Conservation (phyloP, 2,329 filamentous ascomycete genomes). For the Sporothrix globosa region DNA sequence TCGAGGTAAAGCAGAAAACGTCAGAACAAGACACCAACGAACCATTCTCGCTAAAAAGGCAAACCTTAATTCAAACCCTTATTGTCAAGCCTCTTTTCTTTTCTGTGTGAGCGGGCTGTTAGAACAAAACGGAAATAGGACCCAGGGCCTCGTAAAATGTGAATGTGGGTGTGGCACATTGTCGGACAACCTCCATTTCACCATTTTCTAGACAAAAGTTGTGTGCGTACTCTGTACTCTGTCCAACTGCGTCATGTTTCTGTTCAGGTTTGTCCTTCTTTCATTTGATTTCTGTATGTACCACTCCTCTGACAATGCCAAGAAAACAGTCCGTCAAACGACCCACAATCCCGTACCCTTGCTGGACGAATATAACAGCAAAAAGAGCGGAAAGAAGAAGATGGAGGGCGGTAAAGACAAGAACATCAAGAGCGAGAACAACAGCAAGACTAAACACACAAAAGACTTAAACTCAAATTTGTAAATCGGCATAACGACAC, state of each 20-base stretch:
- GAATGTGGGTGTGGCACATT: no score
- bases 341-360: not conserved
- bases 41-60: not conserved
- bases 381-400: not conserved
- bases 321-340: not conserved
- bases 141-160: not conserved
- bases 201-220: no score
- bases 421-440: not conserved
- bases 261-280: not conserved
- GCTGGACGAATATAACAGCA: not conserved
- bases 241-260: not conserved
- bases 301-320: constrained; percentile 25
- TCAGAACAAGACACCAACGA: not conserved
- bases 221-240: no score
- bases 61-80: constrained; percentile 9
- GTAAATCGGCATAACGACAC: no score
- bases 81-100: not conserved
- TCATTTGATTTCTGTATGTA: constrained; percentile 17
- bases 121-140: not conserved
- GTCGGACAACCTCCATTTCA: no score
- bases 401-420: not conserved
- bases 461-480: not conserved
- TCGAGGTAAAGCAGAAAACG: constrained; percentile 3
- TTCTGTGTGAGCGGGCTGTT: not conserved
- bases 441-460: not conserved